A percentile compares a stretch with the other conserved stretches of the same genome.
phyloP scores from a whole-genome alignment of 352 stramenopile genomes.

The Globisporangium iwayamae region DNA sequence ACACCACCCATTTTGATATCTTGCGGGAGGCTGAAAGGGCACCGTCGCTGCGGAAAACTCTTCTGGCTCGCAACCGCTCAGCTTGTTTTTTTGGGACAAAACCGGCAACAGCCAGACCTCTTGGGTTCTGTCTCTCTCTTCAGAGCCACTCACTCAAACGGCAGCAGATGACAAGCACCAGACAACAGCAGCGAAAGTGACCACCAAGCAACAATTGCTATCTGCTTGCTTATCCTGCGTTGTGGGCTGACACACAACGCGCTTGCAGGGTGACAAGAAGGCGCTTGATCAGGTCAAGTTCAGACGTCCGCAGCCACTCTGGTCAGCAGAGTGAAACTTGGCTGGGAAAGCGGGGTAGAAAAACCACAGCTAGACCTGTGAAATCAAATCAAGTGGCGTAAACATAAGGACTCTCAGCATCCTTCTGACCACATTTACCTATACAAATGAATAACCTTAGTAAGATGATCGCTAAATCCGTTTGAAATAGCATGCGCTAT shows the following conservation, averaged over 20 bases:
- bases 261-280: no score
- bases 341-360: background rate
- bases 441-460: background rate
- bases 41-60: background rate
- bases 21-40: background rate
- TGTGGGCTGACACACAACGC: background rate
- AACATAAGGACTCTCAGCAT: background rate
- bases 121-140: background rate
- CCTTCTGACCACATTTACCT: background rate
- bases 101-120: background rate
- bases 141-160: background rate
- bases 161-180: background rate
- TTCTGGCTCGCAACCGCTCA: background rate
- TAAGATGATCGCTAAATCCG: background rate
- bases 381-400: background rate
- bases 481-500: background rate
- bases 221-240: background rate
- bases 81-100: background rate
- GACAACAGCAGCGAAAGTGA: background rate
- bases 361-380: background rate
- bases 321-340: no score
- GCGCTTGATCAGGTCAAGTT: no score
- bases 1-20: background rate
- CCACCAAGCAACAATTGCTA: background rate
- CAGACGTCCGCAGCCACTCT: no score